These are phyloP conservation scores for Xylogone sp. DNA, from an alignment of 2,329 filamentous ascomycete species.

Conservation along the genomic window DNA sequence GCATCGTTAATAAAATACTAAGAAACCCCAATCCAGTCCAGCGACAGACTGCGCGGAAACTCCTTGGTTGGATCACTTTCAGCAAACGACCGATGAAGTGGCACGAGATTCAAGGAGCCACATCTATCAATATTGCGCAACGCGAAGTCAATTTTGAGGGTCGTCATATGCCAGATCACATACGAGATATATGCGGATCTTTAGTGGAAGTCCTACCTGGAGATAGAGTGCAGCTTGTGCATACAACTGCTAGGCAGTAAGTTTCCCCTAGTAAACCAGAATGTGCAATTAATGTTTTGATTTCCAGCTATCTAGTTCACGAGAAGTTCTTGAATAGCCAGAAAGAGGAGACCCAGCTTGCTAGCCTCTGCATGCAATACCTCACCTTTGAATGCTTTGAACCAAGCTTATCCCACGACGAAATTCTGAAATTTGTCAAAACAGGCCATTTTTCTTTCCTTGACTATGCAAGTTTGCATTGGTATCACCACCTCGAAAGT, in stretches of 20 bases:
- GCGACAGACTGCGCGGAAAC: constrained; percentile 4
- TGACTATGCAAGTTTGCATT: constrained; percentile 26
- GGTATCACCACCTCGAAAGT: constrained; percentile 20
- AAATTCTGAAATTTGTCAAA: constrained; percentile 1
- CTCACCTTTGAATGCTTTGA: constrained; percentile 21
- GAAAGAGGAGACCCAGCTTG: constrained; percentile 18
- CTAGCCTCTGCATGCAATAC: constrained; percentile 23
- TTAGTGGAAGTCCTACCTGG: constrained; percentile 27
- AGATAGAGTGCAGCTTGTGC: constrained; percentile 30
- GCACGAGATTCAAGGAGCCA: constrained; percentile 36
- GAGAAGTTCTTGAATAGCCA: constrained; percentile 9
- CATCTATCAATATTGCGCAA: constrained; percentile 28
- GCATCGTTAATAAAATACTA: constrained; percentile 13
- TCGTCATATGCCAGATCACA: constrained; percentile 17
- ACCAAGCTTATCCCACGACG: constrained; percentile 3
- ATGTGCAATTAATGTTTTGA: too few species aligned
- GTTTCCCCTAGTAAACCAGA: constrained; percentile 2
- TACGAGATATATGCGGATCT: constrained; percentile 32
- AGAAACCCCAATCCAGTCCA: constrained; percentile 4
- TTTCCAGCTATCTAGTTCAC: constrained; percentile 10
- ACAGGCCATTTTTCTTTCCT: constrained; percentile 23
- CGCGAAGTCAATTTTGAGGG: constrained; percentile 26
- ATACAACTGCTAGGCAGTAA: constrained; percentile 29
- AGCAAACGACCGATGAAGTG: constrained; percentile 34
- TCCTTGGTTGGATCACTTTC: constrained; percentile 36